Conservation (phyloP, 2,329 filamentous ascomycete species). For the Colletotrichum sp. region DNA sequence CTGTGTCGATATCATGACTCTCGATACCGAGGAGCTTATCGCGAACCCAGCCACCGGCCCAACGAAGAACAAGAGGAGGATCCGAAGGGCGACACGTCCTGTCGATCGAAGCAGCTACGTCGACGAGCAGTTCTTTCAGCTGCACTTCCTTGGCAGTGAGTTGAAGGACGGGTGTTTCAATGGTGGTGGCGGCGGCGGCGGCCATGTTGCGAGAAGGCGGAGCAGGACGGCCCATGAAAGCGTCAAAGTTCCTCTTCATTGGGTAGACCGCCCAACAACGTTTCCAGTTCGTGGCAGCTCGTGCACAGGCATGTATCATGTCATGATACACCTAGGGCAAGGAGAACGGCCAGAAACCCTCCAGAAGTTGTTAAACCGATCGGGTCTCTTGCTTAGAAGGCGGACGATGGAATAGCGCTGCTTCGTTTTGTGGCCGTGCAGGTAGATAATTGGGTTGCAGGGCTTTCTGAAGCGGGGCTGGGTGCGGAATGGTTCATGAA, state of each 20-base stretch:
- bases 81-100: constrained; percentile 49
- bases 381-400: neutral
- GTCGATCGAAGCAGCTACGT: constrained; percentile 77
- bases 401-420: neutral
- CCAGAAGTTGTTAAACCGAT: neutral
- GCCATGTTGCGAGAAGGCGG: constrained; percentile 19
- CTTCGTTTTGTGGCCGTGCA: neutral
- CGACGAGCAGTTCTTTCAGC: constrained; percentile 77
- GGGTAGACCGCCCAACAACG: neutral
- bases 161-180: constrained; percentile 34
- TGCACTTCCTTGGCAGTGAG: constrained; percentile 75
- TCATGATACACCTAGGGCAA: neutral
- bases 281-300: neutral
- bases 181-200: neutral
- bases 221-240: constrained; percentile 4
- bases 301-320: constrained; percentile 12
- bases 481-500: neutral
- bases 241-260: constrained; percentile 21
- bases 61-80: constrained; percentile 70
- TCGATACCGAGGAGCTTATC: constrained; percentile 77
- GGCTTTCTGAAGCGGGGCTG: neutral
- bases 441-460: neutral
- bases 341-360: neutral
- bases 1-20: constrained; percentile 84
- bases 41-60: constrained; percentile 87